A percentile compares a stretch with the other conserved stretches of the same genome.
These are phyloP conservation scores for Camellia japonica DNA, from an alignment of 148 eudicot genomes.

Conservation along the genomic window DNA sequence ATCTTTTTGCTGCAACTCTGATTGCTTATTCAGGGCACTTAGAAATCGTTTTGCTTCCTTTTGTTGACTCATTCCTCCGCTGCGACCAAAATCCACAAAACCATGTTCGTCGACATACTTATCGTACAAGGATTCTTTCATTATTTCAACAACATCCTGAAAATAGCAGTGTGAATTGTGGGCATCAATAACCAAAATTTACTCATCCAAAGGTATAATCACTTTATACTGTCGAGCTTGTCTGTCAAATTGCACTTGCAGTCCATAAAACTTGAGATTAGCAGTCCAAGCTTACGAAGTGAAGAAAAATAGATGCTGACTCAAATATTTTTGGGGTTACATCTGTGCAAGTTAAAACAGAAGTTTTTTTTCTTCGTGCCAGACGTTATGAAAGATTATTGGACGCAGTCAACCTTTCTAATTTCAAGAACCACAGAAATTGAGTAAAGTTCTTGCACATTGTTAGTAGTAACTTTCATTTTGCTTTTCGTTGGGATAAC, in stretches of 20 bases:
- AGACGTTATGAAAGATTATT: no score
- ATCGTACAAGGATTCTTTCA: slow-evolving; percentile 95
- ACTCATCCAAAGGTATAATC: background rate
- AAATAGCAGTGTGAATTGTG: slow-evolving; percentile 9
- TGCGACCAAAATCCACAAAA: slow-evolving; percentile 80
- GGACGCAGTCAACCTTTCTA: no score
- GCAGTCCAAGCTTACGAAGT: background rate
- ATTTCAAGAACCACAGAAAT: no score
- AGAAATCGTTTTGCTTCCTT: slow-evolving; percentile 96
- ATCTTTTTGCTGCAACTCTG: slow-evolving; percentile 90
- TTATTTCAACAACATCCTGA: slow-evolving; percentile 96
- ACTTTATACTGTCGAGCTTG: background rate
- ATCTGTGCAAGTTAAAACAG: background rate
- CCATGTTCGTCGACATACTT: slow-evolving; percentile 94
- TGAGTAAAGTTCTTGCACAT: no score
- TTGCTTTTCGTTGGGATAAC: background rate
- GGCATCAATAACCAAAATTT: background rate
- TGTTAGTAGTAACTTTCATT: background rate
- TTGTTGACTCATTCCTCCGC: slow-evolving; percentile 98
- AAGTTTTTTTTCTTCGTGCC: background rate
- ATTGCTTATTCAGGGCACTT: slow-evolving; percentile 82
- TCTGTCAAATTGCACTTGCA: background rate
- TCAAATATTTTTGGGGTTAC: background rate
- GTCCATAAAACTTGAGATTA: background rate
- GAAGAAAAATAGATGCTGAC: no score